Evolutionary conservation across 2,329 filamentous ascomycete genomes (phyloP).

Genomic region (Colletotrichum australisinense): DNA sequence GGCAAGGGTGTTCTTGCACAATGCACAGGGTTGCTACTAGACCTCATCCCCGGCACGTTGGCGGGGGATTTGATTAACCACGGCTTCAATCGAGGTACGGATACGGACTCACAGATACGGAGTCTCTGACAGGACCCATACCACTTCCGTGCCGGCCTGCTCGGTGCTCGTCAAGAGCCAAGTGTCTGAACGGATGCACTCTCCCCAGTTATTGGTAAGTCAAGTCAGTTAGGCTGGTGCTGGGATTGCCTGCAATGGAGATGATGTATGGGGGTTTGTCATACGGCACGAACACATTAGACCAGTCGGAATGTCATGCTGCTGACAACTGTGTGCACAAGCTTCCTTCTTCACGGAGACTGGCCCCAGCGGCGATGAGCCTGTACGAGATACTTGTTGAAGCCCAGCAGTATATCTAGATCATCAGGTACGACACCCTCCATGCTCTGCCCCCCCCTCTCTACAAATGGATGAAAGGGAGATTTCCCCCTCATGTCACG

Average conservation of each 20-base stretch:
- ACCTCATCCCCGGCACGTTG: not conserved
- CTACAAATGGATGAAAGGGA: not conserved
- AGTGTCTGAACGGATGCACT: not conserved
- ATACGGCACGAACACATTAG: not conserved
- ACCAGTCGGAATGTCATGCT: not conserved
- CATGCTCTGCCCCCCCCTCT: not conserved
- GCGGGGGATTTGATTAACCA: not conserved
- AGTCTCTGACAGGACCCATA: not conserved
- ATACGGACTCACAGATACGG: not conserved
- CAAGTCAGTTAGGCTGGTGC: not conserved
- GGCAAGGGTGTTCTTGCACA: not conserved
- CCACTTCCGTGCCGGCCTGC: not conserved
- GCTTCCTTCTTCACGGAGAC: not conserved
- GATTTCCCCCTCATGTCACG: not conserved
- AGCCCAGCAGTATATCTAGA: not conserved
- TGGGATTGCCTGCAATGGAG: not conserved
- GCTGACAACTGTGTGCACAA: not conserved
- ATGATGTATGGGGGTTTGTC: not conserved
- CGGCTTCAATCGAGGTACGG: not conserved
- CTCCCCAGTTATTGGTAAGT: not conserved
- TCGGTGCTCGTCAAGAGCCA: not conserved
- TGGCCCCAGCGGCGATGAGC: not conserved
- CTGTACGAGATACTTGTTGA: not conserved
- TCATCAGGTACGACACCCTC: not conserved
- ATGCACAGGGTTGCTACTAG: not conserved